These are phyloP conservation scores for Cryptosporidium parvum DNA, from an alignment of 169 alveolate genomes.

Conservation along the genomic window DNA sequence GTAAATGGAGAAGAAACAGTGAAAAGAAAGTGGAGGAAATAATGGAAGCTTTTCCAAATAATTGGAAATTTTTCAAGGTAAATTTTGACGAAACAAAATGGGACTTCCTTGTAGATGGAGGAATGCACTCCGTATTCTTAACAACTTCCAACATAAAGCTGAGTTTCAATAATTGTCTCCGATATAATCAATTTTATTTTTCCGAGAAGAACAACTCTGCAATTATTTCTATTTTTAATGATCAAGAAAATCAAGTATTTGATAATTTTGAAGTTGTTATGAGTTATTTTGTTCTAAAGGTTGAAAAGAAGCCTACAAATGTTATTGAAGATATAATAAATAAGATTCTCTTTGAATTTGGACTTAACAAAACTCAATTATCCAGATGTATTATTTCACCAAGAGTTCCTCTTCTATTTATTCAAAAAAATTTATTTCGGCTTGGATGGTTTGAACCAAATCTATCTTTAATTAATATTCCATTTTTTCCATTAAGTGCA, in stretches of 20 bases:
- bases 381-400: neutral
- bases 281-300: neutral
- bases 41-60: slow-evolving; percentile 6
- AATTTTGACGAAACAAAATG: slow-evolving; percentile 2
- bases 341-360: slow-evolving; percentile 2
- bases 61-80: slow-evolving; percentile 23
- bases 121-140: slow-evolving; percentile 49
- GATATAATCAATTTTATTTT: neutral
- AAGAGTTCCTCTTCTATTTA: slow-evolving; percentile 16
- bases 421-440: neutral
- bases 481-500: neutral
- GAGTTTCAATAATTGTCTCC: neutral
- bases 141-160: slow-evolving; percentile 21
- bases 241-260: neutral
- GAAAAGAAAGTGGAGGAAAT: too few relatives aligned
- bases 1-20: neutral
- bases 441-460: slow-evolving; percentile 36
- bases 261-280: neutral
- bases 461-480: neutral
- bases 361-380: slow-evolving; percentile 11
- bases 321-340: neutral
- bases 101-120: slow-evolving; percentile 53
- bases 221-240: neutral
- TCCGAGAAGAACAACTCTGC: neutral
- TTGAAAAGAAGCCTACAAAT: slow-evolving; percentile 5